Evolutionary conservation across 164 flowering plant species (phyloP), one percentile per base, ranked within the genome.

Genomic region (Umbilicus rupestris): DNA sequence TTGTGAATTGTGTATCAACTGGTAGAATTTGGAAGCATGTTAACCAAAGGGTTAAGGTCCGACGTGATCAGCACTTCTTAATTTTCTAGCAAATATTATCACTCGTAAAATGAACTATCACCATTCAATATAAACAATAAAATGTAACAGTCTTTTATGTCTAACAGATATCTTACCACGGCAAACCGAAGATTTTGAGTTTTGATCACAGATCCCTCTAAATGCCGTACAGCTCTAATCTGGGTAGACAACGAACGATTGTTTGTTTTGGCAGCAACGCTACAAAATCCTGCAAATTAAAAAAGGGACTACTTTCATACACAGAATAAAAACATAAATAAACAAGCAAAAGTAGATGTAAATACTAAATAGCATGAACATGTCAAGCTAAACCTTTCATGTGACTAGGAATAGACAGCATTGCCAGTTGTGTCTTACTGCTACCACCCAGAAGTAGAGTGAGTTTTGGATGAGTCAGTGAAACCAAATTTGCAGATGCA

Each of bases 131-230:
- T 17, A 60, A 14, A 12, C 9, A 2, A 33, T 20, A 17, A 39
- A 33, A 33, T 15, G 24, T 2, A 62, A 30, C 10, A 47, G 10
- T 6, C 20, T 7, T 4, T 14, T 14, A 16, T 7, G 22, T 8
- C 7, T 14, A 62, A 14, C 8, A 16, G 11, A 22, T 20, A 19
- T 20, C 22, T 37, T 24, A 63, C 65, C 42, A 80, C 71, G 30
- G 78, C 84, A 66, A 80, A 80, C 22, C 84, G 78, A 55, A 78
- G 76, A 55, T 79, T 79, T 41, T 76, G 63, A 10, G 75, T 62
- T 63, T 7, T 62, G 65, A 76, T 69, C 29, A 80, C 35, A 5
- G 80, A 80, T 26, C 84, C 84, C 19, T 22, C 62, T 66, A 80
- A 60, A 26, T 71, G 77, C 24, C 80, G 78, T 39, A 80, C 84